Conservation (phyloP, 2,329 filamentous ascomycete species). For the Pestalotiopsis fici region DNA sequence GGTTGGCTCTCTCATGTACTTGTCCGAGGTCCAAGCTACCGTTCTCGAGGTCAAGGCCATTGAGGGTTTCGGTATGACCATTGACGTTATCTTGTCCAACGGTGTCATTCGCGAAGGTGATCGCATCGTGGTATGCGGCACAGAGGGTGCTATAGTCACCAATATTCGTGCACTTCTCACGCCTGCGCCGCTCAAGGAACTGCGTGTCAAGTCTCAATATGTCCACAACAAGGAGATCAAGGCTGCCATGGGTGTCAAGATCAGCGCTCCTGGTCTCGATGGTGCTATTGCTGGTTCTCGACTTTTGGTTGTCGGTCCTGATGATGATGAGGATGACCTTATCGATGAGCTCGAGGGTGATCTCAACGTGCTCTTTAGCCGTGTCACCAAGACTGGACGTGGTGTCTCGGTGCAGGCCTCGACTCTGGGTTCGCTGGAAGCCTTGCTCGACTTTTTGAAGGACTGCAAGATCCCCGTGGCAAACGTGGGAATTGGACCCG, state of each 20-base stretch:
- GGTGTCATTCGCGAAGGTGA: constrained; percentile 94
- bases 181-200: constrained; percentile 87
- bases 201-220: constrained; percentile 93
- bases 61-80: constrained; percentile 97
- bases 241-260: constrained; percentile 97
- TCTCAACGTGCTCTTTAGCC: constrained; percentile 85
- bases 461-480: constrained; percentile 95
- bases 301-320: constrained; percentile 87
- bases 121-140: constrained; percentile 90
- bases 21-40: constrained; percentile 95
- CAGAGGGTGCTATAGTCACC: constrained; percentile 93
- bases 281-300: constrained; percentile 95
- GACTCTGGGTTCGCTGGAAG: constrained; percentile 94
- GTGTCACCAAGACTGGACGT: constrained; percentile 87
- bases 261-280: constrained; percentile 93
- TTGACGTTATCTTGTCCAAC: constrained; percentile 95
- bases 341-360: constrained; percentile 96
- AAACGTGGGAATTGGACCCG: constrained; percentile 95
- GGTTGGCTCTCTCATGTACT: constrained; percentile 96
- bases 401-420: constrained; percentile 98
- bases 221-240: constrained; percentile 99
- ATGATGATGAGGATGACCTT: constrained; percentile 95
- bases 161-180: constrained; percentile 95
- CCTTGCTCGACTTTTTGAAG: constrained; percentile 92
- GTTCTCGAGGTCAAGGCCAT: constrained; percentile 99